Percentiles rank a stretch among this genome's conserved stretches.
Evolutionary conservation across 2,329 filamentous ascomycete species (phyloP).

Genomic region (Conoideocrella luteorostrata): DNA sequence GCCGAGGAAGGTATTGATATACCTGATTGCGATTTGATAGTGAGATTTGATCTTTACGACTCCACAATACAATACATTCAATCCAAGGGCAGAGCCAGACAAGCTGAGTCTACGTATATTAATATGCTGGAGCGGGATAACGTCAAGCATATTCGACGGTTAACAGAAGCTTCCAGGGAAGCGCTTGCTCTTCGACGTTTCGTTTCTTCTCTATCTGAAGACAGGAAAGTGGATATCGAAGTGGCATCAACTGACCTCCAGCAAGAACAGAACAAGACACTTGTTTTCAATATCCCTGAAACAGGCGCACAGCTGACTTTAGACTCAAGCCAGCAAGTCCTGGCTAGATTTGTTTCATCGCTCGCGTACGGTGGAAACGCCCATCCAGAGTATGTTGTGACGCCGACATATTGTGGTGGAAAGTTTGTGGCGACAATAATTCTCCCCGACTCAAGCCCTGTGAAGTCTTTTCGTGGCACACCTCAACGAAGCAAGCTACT

Average conservation of each 20-base stretch:
- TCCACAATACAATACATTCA: conserved; percentile 96
- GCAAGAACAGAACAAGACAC: conserved; percentile 18
- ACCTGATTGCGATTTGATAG: conserved; percentile 59
- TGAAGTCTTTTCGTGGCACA: conserved; percentile 59
- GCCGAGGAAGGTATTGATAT: conserved; percentile 64
- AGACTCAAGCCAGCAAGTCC: conserved; percentile 61
- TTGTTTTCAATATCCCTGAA: conserved; percentile 52
- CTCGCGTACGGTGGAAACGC: conserved; percentile 34
- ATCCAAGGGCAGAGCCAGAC: conserved; percentile 79
- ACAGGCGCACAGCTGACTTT: conserved; percentile 78
- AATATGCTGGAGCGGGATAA: conserved; percentile 78
- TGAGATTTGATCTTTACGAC: conserved; percentile 78
- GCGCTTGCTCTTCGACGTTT: conserved; percentile 65
- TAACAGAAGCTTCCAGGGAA: conserved; percentile 54
- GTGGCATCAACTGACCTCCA: conserved; percentile 11
- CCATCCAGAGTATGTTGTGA: conserved; percentile 55
- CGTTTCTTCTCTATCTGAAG: conserved; percentile 66
- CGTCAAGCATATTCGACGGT: conserved; percentile 45
- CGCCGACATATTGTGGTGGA: conserved; percentile 34
- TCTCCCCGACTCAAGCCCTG: conserved; percentile 67
- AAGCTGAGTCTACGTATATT: conserved; percentile 69
- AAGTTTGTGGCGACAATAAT: conserved; percentile 72
- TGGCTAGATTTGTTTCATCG: conserved; percentile 68
- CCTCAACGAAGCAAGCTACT: conserved; percentile 62
- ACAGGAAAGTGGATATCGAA: conserved; percentile 47